Evolutionary conservation across 129 eudicot species (phyloP).

Genomic region (Flaveria brownii): DNA sequence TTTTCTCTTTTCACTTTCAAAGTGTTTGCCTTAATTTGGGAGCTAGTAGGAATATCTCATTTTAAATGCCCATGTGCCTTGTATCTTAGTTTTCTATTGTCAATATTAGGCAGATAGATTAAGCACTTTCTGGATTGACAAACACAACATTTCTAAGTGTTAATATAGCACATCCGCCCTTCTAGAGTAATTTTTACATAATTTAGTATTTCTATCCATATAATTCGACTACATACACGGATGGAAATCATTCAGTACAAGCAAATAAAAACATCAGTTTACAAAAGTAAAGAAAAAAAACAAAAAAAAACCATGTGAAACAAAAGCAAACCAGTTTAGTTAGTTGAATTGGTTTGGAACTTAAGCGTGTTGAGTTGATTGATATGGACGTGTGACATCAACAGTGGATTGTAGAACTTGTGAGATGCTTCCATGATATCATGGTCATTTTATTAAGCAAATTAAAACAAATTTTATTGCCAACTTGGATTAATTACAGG

Average conservation of each 20-base stretch:
- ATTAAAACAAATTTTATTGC: not conserved
- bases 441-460: not conserved
- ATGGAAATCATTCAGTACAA: not conserved
- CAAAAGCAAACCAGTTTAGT: not conserved
- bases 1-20: too few species aligned
- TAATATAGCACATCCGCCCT: too few species aligned
- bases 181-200: too few species aligned
- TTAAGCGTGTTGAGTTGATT: not conserved
- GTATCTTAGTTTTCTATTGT: too few species aligned
- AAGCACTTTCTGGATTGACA: too few species aligned
- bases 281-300: too few species aligned
- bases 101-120: too few species aligned
- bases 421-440: not conserved
- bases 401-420: not conserved
- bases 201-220: not conserved
- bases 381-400: not conserved
- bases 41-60: too few species aligned
- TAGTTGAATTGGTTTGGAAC: not conserved
- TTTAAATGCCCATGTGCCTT: too few species aligned
- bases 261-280: too few species aligned
- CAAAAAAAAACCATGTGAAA: not conserved
- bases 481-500: slow-evolving; percentile 30
- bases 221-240: not conserved
- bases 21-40: too few species aligned
- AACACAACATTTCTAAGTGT: too few species aligned